These are phyloP conservation scores for Heritiera fomes DNA, from an alignment of 345 rosid species.

Conservation along the genomic window DNA sequence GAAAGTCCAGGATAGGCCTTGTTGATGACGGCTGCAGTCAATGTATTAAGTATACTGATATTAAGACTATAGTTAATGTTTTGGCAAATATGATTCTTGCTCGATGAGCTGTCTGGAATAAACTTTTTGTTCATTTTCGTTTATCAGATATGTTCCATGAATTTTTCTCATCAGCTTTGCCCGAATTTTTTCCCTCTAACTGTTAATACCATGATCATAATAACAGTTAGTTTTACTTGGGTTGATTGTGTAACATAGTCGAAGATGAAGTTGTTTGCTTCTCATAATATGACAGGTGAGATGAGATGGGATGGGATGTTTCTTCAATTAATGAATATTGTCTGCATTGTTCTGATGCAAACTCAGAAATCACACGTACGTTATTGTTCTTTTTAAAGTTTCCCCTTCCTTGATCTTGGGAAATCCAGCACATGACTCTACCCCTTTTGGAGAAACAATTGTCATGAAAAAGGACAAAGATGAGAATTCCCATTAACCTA, in stretches of 20 bases:
- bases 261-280: neutral
- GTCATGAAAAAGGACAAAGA: neutral
- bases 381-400: conserved; percentile 1
- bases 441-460: neutral
- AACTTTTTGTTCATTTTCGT: neutral
- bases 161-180: neutral
- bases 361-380: neutral
- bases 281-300: neutral
- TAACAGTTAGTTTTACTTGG: neutral
- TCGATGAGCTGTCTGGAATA: neutral
- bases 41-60: neutral
- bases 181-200: neutral
- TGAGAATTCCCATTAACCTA: conserved; percentile 7
- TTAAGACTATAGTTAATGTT: neutral
- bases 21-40: neutral
- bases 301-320: neutral
- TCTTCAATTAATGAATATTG: conserved; percentile 14
- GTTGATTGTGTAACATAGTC: neutral
- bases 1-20: neutral
- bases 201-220: neutral
- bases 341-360: neutral
- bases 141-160: neutral
- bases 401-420: neutral
- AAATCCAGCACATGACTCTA: neutral
- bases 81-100: neutral